Evolutionary conservation across 164 flowering plant species (phyloP).

Genomic region (Houttuynia cordata): DNA sequence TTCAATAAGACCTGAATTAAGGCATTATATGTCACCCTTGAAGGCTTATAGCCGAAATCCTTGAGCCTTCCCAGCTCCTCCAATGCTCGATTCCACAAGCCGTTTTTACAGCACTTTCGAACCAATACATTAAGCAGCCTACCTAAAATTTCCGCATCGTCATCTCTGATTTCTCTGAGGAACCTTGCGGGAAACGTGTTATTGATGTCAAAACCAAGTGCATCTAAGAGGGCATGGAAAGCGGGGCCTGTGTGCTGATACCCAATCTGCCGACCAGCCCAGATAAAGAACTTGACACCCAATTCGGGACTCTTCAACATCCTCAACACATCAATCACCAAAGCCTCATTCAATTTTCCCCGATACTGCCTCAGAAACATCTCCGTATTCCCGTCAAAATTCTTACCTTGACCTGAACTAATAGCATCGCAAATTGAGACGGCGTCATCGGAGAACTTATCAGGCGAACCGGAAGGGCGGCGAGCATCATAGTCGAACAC

Average conservation of each 20-base stretch:
- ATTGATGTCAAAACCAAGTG: conserved; percentile 22
- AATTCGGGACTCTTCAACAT: conserved; percentile 33
- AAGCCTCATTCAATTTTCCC: conserved; percentile 33
- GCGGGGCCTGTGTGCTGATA: conserved; percentile 45
- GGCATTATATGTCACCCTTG: conserved; percentile 57
- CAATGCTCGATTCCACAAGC: conserved; percentile 66
- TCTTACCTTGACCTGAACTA: conserved; percentile 14
- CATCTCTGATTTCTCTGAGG: conserved; percentile 44
- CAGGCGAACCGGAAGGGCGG: not conserved
- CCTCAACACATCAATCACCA: conserved; percentile 60
- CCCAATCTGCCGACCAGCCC: conserved; percentile 91
- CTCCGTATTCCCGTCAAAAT: conserved; percentile 36
- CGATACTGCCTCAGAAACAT: conserved; percentile 63
- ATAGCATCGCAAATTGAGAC: conserved; percentile 28
- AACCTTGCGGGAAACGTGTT: conserved; percentile 36
- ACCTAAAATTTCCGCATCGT: conserved; percentile 55
- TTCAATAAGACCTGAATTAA: conserved; percentile 57
- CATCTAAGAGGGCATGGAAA: conserved; percentile 54
- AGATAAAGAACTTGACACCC: conserved; percentile 64
- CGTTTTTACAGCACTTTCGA: conserved; percentile 52
- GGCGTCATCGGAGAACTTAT: conserved; percentile 40
- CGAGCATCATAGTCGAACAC: conserved; percentile 8
- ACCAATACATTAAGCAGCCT: conserved; percentile 66
- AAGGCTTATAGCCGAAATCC: conserved; percentile 64
- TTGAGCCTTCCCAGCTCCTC: conserved; percentile 93